These are phyloP conservation scores for Trichosporon ovoides DNA, from an alignment of 1,284 basidiomycete genomes.

Conservation along the genomic window DNA sequence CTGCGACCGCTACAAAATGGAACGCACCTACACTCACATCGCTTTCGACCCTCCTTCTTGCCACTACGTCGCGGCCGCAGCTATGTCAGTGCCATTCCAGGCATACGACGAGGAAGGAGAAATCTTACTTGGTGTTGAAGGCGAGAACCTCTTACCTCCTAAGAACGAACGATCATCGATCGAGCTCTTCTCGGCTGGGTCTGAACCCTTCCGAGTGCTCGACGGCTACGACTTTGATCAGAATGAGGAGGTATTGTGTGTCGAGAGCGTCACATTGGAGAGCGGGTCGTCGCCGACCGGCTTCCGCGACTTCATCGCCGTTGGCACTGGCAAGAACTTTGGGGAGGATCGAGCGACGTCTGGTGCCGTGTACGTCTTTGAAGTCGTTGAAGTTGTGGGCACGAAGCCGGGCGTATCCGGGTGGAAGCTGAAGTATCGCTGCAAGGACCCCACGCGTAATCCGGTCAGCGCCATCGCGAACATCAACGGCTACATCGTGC, in stretches of 20 bases:
- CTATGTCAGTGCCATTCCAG: constrained; percentile 70
- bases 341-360: constrained; percentile 90
- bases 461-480: constrained; percentile 89
- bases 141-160: constrained; percentile 69
- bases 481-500: constrained; percentile 85
- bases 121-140: constrained; percentile 59
- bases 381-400: constrained; percentile 58
- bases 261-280: constrained; percentile 76
- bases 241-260: constrained; percentile 80
- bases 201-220: constrained; percentile 75
- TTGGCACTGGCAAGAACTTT: constrained; percentile 85
- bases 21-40: constrained; percentile 73
- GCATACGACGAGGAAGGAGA: constrained; percentile 78
- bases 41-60: constrained; percentile 76
- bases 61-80: constrained; percentile 74
- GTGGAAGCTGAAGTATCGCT: constrained; percentile 73
- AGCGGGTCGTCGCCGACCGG: constrained; percentile 74
- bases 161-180: constrained; percentile 72
- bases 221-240: constrained; percentile 89
- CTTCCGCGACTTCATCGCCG: constrained; percentile 82
- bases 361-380: constrained; percentile 67
- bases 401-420: constrained; percentile 58
- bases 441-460: constrained; percentile 85
- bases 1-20: constrained; percentile 63
- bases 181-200: constrained; percentile 67